Evolutionary conservation across 139 green algal species (phyloP).

Genomic region (Diplosphaera chodatii): DNA sequence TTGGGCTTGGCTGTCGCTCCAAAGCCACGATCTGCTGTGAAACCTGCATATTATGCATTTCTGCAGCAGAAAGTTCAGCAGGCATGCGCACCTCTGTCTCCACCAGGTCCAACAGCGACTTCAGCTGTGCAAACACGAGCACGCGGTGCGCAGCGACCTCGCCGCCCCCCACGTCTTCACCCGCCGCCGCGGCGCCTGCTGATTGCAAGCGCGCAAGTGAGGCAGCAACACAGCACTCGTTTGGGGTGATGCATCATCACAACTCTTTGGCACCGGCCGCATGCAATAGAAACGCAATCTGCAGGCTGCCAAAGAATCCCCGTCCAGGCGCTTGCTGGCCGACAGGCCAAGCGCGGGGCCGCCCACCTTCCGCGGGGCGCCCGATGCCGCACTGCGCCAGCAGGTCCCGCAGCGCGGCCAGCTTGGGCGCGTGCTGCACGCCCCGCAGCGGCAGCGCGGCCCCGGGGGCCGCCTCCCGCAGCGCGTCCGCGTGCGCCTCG

Average conservation of each 20-base stretch:
- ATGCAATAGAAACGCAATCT: too few relatives aligned
- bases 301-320: too few relatives aligned
- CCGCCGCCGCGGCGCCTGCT: background rate
- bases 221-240: too few relatives aligned
- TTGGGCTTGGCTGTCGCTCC: too few relatives aligned
- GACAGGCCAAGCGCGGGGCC: too few relatives aligned
- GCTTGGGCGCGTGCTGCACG: slow-evolving; percentile 83
- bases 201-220: too few relatives aligned
- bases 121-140: slow-evolving; percentile 95
- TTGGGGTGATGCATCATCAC: too few relatives aligned
- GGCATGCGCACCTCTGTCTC: slow-evolving; percentile 56
- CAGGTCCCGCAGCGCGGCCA: slow-evolving; percentile 82
- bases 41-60: too few relatives aligned
- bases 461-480: slow-evolving; percentile 8
- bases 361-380: slow-evolving; percentile 3
- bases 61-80: too few relatives aligned
- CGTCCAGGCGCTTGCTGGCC: too few relatives aligned
- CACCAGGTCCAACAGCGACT: slow-evolving; percentile 82
- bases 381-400: slow-evolving; percentile 76
- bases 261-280: too few relatives aligned
- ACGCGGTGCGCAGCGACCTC: slow-evolving; percentile 60
- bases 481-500: slow-evolving; percentile 49
- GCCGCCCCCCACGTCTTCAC: background rate
- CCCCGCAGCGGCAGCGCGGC: slow-evolving; percentile 22
- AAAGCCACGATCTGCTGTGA: too few relatives aligned